phyloP scores from a whole-genome alignment of 1,139 yeast species.

The Geotrichum restrictum region DNA sequence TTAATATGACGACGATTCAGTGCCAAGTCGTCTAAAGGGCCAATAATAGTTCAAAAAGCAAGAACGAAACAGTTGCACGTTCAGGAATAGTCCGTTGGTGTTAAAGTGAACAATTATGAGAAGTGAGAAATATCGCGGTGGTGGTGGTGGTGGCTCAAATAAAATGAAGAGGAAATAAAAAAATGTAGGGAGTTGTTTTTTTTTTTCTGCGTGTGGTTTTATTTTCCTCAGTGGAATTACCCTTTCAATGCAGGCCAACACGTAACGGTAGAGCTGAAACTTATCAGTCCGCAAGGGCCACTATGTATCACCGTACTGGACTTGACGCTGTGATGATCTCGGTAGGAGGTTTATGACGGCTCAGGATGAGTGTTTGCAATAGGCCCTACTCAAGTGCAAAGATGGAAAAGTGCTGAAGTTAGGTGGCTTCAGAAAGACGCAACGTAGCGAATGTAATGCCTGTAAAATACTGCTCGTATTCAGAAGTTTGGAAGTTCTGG shows the following conservation, averaged over 20 bases:
- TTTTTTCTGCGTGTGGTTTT: slow-evolving; percentile 6
- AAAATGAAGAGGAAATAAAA: slow-evolving; percentile 3
- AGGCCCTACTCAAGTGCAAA: too few relatives aligned
- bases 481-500: background rate
- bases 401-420: too few relatives aligned
- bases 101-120: background rate
- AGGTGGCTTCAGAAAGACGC: too few relatives aligned
- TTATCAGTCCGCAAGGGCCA: background rate
- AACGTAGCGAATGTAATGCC: too few relatives aligned
- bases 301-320: background rate
- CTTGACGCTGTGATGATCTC: background rate
- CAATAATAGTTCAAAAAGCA: background rate
- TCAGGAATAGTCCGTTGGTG: slow-evolving; percentile 9
- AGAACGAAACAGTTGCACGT: background rate
- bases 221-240: background rate
- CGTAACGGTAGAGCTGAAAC: background rate
- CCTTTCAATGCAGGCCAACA: background rate
- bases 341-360: too few relatives aligned
- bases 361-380: too few relatives aligned
- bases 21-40: background rate
- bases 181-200: slow-evolving; percentile 4
- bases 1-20: background rate
- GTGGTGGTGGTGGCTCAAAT: slow-evolving; percentile 6
- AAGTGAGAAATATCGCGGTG: background rate
- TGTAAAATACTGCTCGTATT: background rate